These are phyloP conservation scores for Calophaca sinica DNA, from an alignment of 306 rosid genomes.

Conservation along the genomic window DNA sequence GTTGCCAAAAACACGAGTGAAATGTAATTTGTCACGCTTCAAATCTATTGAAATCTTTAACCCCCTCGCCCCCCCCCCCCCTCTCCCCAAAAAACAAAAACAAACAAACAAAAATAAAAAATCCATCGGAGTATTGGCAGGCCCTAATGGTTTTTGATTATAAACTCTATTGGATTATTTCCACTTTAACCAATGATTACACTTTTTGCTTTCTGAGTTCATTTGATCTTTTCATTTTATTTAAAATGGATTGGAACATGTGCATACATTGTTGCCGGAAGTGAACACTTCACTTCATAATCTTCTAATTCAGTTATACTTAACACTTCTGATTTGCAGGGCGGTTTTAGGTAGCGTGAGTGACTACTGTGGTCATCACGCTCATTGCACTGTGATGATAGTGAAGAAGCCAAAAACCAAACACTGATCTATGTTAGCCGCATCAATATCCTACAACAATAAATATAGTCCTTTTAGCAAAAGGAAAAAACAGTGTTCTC, in stretches of 20 bases:
- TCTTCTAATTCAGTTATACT: constrained; percentile 33
- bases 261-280: background rate
- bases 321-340: constrained; percentile 53
- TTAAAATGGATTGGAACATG: background rate
- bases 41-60: no score
- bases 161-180: constrained; percentile 1
- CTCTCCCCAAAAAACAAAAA: no score
- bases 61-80: no score
- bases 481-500: background rate
- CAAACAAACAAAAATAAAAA: no score
- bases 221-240: background rate
- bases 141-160: background rate
- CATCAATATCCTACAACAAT: constrained; percentile 26
- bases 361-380: constrained; percentile 87
- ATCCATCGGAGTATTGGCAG: no score
- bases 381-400: constrained; percentile 75
- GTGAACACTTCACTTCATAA: constrained; percentile 8
- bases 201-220: background rate
- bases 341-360: constrained; percentile 85
- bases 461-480: constrained; percentile 32
- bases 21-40: background rate
- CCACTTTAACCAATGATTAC: background rate
- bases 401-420: constrained; percentile 77
- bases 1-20: background rate
- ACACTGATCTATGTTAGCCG: constrained; percentile 44